Evolutionary conservation across 805 yeast genomes (phyloP).

Genomic region (Monosporozyma servazzii): DNA sequence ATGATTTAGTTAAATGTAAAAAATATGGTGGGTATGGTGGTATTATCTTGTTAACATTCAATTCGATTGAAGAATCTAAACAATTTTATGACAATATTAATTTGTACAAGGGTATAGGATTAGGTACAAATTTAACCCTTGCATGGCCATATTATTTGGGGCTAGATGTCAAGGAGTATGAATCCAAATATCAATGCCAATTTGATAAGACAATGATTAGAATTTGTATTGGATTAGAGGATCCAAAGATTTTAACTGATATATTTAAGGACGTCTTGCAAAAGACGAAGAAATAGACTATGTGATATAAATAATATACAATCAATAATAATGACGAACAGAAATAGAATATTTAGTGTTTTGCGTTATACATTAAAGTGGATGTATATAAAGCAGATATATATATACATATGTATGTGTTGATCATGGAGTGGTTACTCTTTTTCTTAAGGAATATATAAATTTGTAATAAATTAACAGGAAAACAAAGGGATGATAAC

Average conservation of each 20-base stretch:
- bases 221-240: conserved; percentile 80
- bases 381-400: neutral
- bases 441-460: neutral
- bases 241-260: conserved; percentile 43
- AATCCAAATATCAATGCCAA: conserved; percentile 57
- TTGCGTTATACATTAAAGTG: neutral
- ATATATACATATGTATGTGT: neutral
- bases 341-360: neutral
- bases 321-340: neutral
- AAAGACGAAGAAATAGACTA: conserved; percentile 30
- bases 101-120: conserved; percentile 67
- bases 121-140: conserved; percentile 75
- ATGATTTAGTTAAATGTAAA: conserved; percentile 57
- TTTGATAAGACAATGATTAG: conserved; percentile 51
- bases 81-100: conserved; percentile 56
- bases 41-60: conserved; percentile 62
- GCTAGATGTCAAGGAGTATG: conserved; percentile 52
- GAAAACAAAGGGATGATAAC: neutral
- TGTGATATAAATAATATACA: neutral
- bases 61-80: conserved; percentile 53
- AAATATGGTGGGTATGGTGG: conserved; percentile 84
- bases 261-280: conserved; percentile 39
- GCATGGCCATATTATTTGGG: conserved; percentile 52
- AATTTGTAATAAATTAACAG: neutral
- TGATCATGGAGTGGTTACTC: neutral